Base-by-base conservation (phyloP, 179 eudicot genomes). In the Silene noctiflora region DNA sequence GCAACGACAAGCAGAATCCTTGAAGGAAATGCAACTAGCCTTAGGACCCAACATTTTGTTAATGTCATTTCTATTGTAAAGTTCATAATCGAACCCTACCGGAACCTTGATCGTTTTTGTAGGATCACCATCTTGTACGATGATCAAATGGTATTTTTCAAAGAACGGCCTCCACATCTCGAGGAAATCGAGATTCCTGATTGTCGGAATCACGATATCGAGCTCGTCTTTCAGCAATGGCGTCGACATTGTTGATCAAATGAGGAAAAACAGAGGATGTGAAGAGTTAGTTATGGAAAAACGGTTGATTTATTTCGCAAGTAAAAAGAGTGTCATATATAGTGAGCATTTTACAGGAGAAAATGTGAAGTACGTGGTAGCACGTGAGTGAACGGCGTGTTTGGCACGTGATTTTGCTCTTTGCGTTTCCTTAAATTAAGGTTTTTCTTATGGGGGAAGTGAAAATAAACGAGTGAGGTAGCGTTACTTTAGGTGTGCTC, bases 91-190 rank as follows among this genome's bases (percentile, higher is more conserved):
- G 73, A 90, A 94, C 0, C 98, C 98, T 1, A 86, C 87, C 4
- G 98, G 98, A 27, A 94, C 97, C 11, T 76, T 69, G 14, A 94
- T 92, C 25, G 76, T 85, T 80, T 90, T 94, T 0, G 94, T 53
- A 4, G 98, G 98, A 65, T 94, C 98, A 29, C 98, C 98, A 69
- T 94, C 98, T 74, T 94, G 97, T 3, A 94, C 96, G 24, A 92
- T 94, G 82, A 94, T 94, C 73, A 92, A 56, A 81, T 94, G 98
- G 74, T 94, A 94, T 0, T 91, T 88, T 75, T 94, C 80, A 1
- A 94, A 88, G 72, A 86, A 94, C 0, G 98, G 97, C 74, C 97
- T 85, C 98, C 98, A 94, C 96, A 92, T 92, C 69, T 94, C 98
- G 4, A 94, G 86, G 75, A 92, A 94, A 83, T 94, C 97, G 5